These are phyloP conservation scores for Saccharum officinarum DNA, from an alignment of 176 grass and related monocot species.

Conservation along the genomic window DNA sequence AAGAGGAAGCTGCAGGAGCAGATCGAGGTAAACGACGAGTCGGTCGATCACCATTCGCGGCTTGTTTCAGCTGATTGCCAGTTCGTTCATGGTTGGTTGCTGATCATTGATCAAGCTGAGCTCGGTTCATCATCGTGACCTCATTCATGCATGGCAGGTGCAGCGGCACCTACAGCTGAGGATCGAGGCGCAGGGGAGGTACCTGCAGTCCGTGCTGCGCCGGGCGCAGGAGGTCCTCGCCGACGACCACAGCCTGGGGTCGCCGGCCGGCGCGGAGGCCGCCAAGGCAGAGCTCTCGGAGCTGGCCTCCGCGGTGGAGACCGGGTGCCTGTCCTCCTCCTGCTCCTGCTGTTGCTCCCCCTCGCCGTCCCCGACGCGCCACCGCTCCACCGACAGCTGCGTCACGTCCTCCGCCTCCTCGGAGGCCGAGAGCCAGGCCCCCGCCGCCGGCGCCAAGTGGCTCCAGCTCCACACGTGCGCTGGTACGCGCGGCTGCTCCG, in stretches of 20 bases:
- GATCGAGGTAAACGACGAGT: conserved; percentile 54
- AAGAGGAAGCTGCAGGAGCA: conserved; percentile 66
- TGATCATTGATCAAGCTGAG: conserved; percentile 8
- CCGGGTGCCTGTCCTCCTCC: conserved; percentile 41
- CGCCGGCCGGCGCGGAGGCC: conserved; percentile 26
- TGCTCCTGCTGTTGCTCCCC: conserved; percentile 32
- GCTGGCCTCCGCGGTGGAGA: conserved; percentile 51
- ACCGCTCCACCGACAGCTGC: conserved; percentile 57
- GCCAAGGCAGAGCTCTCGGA: conserved; percentile 64
- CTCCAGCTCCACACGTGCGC: conserved; percentile 3
- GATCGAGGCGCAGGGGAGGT: conserved; percentile 94
- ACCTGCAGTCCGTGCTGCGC: conserved; percentile 76
- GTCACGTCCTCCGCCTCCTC: conserved; percentile 49
- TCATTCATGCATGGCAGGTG: conserved; percentile 45
- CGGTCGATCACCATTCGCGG: not conserved
- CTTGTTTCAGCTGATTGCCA: no score
- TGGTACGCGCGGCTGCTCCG: conserved; percentile 27
- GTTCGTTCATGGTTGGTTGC: not conserved
- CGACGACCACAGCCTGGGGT: conserved; percentile 35
- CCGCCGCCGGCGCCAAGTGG: conserved; percentile 38
- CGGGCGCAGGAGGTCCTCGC: conserved; percentile 63
- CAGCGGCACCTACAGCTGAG: conserved; percentile 89
- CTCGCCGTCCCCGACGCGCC: conserved; percentile 2
- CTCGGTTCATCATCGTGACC: not conserved
- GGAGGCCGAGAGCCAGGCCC: conserved; percentile 41